phyloP scores from a whole-genome alignment of 2,329 filamentous ascomycete species.

The Cercospora zeae-maydis region DNA sequence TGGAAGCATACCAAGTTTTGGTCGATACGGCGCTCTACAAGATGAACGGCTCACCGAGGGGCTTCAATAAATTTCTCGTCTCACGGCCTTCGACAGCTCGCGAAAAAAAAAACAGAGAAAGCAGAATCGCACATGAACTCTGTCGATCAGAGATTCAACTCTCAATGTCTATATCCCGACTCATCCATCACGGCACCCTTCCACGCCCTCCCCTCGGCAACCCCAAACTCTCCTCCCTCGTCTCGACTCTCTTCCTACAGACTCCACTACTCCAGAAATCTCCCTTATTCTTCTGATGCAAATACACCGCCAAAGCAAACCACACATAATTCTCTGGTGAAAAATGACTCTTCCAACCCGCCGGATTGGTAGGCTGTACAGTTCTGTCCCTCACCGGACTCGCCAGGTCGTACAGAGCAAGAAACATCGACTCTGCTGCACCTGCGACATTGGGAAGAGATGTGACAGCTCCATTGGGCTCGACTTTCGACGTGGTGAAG shows the following conservation, averaged over 20 bases:
- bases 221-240: neutral
- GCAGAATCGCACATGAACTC: too few relatives aligned
- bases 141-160: too few relatives aligned
- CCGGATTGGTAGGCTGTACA: neutral
- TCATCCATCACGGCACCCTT: neutral
- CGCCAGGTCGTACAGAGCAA: neutral
- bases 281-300: slow-evolving; percentile 8
- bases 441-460: neutral
- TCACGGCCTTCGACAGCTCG: too few relatives aligned
- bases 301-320: slow-evolving; percentile 4
- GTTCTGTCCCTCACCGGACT: neutral
- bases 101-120: too few relatives aligned
- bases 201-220: neutral
- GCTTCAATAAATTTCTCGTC: too few relatives aligned
- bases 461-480: neutral
- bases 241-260: slow-evolving; percentile 6
- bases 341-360: neutral
- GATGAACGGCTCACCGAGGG: too few relatives aligned
- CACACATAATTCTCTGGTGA: slow-evolving; percentile 14
- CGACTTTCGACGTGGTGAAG: neutral
- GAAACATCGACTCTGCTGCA: neutral
- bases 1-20: neutral
- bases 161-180: neutral
- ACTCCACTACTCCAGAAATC: slow-evolving; percentile 7
- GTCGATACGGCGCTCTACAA: neutral